Evolutionary conservation across 768 basidiomycete species (phyloP), one percentile per base, ranked within the genome.

Genomic region (Serendipita sp.): DNA sequence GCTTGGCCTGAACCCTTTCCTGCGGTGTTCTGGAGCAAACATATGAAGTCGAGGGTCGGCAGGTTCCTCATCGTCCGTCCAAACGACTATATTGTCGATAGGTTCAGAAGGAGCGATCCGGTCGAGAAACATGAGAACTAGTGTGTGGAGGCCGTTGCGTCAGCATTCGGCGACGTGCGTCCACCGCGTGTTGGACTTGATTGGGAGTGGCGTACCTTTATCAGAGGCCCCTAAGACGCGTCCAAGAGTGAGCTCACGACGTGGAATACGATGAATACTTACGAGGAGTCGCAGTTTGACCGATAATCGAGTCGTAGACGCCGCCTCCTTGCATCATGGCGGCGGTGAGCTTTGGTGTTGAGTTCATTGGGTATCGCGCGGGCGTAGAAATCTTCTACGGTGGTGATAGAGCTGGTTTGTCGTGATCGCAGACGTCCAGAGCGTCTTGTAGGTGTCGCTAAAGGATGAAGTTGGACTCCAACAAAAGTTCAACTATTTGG

Each of bases 281-380:
- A 58, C 53, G 22, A 34, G 53, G 53, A 24, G 53, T 58, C 9
- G 22, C 22, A 5, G 53, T 58, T 33, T 58, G 53, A 34, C 30
- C 30, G 53, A 58, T 58, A 58, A 58, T 58, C 53, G 53, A 58
- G 1, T 58, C 53, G 30, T 58, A 58, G n/a, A 58, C 53, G 53
- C 53, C 53, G 53, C 53, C 53, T 26, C 53, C 53, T 9, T 58
- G 53, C 53, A 58, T 58, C 53, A 58, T 58, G 17, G 53, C 53
- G 53, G 24, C 17, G 9, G 53, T 58, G 24, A 58, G 31, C 53
- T 58, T 58, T n/a, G 53, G 53, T n/a, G 53, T 58, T 58, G 53
- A 22, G 11, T 26, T 31, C 53, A 58, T 58, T 48, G 45, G 53
- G 53, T 58, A 58, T 58, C 53, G 53, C 53, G 53, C 17, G 53